Conservation (phyloP, 2,329 filamentous ascomycete genomes). For the Onygenales sp. region DNA sequence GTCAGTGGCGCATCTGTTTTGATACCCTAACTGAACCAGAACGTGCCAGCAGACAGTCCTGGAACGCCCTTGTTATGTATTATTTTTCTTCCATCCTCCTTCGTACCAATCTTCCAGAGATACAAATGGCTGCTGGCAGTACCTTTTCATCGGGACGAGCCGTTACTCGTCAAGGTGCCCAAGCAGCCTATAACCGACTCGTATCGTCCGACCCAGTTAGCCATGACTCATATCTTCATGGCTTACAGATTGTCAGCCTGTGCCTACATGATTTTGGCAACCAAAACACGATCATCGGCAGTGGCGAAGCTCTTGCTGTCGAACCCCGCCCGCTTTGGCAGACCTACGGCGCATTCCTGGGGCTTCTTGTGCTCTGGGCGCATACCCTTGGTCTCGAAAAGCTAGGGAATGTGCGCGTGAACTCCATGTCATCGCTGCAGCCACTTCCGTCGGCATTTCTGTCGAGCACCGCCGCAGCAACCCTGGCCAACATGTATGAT, state of each 20-base stretch:
- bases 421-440: not conserved
- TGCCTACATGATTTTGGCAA: constrained; percentile 9
- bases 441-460: not conserved
- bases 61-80: constrained; percentile 13
- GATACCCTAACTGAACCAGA: constrained; percentile 10
- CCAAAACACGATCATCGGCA: not conserved
- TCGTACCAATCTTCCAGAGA: constrained; percentile 13
- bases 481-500: constrained; percentile 11
- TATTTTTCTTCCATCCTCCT: constrained; percentile 13
- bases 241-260: constrained; percentile 12
- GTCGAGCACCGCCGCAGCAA: constrained; percentile 1
- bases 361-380: constrained; percentile 11
- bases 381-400: constrained; percentile 9
- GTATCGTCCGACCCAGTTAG: constrained; percentile 12
- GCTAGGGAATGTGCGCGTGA: not conserved
- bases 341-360: constrained; percentile 12
- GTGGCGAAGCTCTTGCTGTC: not conserved
- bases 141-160: constrained; percentile 14
- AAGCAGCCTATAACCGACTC: constrained; percentile 13
- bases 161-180: constrained; percentile 14
- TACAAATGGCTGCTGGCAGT: constrained; percentile 16
- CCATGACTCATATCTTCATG: constrained; percentile 14
- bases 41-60: constrained; percentile 7
- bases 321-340: constrained; percentile 10
- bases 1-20: constrained; percentile 11